Evolutionary conservation across 257 asterid genomes (phyloP), one percentile per base, ranked within the genome.

Genomic region (Osmanthus fragrans): DNA sequence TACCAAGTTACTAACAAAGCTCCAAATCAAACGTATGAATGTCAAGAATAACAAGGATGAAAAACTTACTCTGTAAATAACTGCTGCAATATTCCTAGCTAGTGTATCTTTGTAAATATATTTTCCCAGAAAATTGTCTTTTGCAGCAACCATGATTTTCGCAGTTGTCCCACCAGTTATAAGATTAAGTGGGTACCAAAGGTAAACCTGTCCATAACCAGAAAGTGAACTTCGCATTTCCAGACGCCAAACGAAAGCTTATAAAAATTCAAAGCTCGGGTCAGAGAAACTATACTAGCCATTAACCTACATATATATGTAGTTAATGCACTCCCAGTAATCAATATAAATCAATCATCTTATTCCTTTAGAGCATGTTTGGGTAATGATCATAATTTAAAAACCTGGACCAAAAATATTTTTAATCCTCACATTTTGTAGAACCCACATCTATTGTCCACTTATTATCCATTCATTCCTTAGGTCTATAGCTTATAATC

Each of bases 141-240:
- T 93, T 21, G 98, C 99, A 75, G 98, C 92, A 36, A 96, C 89
- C 97, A 96, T 96, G 82, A 96, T 90, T 84, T 96, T 96, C 0
- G 99, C 99, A 21, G 98, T 96, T 15, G 99, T 94, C 45, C 99
- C 99, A 73, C 99, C 99, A 3, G 98, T 89, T 39, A 96, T 90
- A 64, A 96, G 86, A 81, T 87, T 96, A 66, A 96, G 92, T 1
- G 98, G 98, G 84, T 92, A 96, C 99, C 99, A 96, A 75, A 93
- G 95, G 77, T 96, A 92, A 33, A 96, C 97, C 98, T 96, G 94
- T 76, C 54, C 40, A 73, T 65, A 11, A 83, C n/a, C 27, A 72
- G 68, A 69, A 54, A 51, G 64, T 70, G 74, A 45, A 72, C 15
- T 75, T 42, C 76, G 77, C 73, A 72, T n/a, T 64, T 54, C 45